Evolutionary conservation across 495 filamentous ascomycete genomes (phyloP).

Genomic region (Penicillium roqueforti): DNA sequence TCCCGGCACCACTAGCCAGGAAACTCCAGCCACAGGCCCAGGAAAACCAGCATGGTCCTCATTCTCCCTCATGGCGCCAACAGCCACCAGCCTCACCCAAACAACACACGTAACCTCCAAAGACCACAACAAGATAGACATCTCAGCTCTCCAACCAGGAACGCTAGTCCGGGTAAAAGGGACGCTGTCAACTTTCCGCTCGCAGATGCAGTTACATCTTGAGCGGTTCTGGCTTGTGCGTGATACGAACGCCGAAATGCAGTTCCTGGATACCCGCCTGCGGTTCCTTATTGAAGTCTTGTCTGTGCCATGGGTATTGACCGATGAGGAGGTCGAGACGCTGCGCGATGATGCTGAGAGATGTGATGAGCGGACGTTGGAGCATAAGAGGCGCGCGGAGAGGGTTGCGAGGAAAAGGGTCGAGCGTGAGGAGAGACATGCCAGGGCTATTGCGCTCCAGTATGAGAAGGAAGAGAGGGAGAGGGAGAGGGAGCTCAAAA

Average conservation of each 20-base stretch:
- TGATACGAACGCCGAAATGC: slow-evolving; percentile 71
- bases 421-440: slow-evolving; percentile 37
- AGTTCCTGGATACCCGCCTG: slow-evolving; percentile 65
- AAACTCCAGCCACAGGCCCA: not conserved
- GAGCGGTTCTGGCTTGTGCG: slow-evolving; percentile 58
- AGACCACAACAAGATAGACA: slow-evolving; percentile 27
- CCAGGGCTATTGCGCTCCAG: slow-evolving; percentile 28
- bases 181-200: slow-evolving; percentile 59
- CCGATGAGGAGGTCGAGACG: slow-evolving; percentile 47
- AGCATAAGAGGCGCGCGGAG: slow-evolving; percentile 37
- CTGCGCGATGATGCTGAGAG: slow-evolving; percentile 50
- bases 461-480: slow-evolving; percentile 41
- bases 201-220: slow-evolving; percentile 59
- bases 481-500: slow-evolving; percentile 34
- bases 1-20: slow-evolving; percentile 13
- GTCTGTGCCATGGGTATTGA: slow-evolving; percentile 62
- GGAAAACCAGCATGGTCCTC: not conserved
- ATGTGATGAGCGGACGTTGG: slow-evolving; percentile 36
- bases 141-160: slow-evolving; percentile 56
- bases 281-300: slow-evolving; percentile 63
- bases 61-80: not conserved
- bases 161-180: slow-evolving; percentile 75
- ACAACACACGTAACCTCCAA: slow-evolving; percentile 5
- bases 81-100: not conserved
- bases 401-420: slow-evolving; percentile 32